These are phyloP conservation scores for Tubosaeta brunneosetosa DNA, from an alignment of 768 basidiomycete genomes.

Conservation along the genomic window DNA sequence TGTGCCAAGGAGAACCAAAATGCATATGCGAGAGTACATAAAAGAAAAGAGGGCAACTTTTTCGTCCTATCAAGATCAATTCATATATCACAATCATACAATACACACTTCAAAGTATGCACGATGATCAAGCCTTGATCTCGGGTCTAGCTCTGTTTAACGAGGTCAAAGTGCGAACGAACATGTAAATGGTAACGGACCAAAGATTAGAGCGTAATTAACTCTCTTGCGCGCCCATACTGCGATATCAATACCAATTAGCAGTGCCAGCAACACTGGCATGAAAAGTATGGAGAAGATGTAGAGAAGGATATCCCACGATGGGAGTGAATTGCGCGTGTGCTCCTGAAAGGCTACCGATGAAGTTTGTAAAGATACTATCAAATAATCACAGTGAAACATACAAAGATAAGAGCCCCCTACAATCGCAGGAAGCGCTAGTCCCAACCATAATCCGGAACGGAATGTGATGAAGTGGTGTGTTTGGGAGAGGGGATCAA, in stretches of 20 bases:
- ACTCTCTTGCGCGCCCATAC: constrained; percentile 77
- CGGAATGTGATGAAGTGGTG: constrained; percentile 75
- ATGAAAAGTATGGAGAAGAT: constrained; percentile 73
- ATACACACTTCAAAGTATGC: constrained; percentile 62
- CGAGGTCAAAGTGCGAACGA: neutral
- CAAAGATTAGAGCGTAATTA: constrained; percentile 89
- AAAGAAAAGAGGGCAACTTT: constrained; percentile 71
- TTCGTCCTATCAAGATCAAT: neutral
- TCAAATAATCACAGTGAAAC: neutral
- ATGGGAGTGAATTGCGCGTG: constrained; percentile 51
- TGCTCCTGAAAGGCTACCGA: constrained; percentile 49
- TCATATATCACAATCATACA: constrained; percentile 2
- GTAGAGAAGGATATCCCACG: constrained; percentile 69
- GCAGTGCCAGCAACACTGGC: constrained; percentile 67
- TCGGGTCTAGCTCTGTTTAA: constrained; percentile 57
- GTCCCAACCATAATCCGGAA: constrained; percentile 66
- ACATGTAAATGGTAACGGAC: constrained; percentile 34
- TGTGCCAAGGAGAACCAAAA: constrained; percentile 80
- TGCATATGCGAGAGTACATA: constrained; percentile 66
- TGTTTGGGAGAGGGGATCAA: constrained; percentile 44
- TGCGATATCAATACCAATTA: constrained; percentile 77
- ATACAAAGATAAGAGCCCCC: constrained; percentile 58
- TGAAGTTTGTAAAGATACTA: neutral
- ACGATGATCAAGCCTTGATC: constrained; percentile 70
- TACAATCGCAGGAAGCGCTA: constrained; percentile 65